Evolutionary conservation across 2,329 filamentous ascomycete species (phyloP), one percentile per base, ranked within the genome.

Genomic region (Claviceps maximensis): DNA sequence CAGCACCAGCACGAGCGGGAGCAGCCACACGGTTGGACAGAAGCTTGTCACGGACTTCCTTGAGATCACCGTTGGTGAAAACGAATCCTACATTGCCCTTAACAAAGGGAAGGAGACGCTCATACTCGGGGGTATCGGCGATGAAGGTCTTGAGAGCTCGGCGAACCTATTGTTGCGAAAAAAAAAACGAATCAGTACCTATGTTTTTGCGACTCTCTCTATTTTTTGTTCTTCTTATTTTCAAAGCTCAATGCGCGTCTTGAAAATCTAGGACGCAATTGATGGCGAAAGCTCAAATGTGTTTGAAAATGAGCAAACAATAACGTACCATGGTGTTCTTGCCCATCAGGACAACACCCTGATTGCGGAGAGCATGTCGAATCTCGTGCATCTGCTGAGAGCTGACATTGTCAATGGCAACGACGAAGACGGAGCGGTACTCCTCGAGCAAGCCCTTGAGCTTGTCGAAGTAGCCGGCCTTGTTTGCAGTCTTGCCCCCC

Each of bases 351-450:
- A 98, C 90, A 65, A 97, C 87, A 76, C 83, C 90, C 75, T 95
- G 77, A 59, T 85, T 86, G 73, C 93, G 90, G 73, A 98, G 87
- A 68, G 88, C 76, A 69, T 85, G 77, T 74, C 93, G 87, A 75
- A 98, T 97, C 84, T 98, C 93, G 88, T 98, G 93, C 94, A 98
- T 98, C 85, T 98, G 94, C 84, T 98, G 93, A 65, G 93, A 98
- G 75, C 86, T 89, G 84, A 98, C 93, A 98, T 97, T 98, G 89
- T 97, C 88, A 71, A 91, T 86, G 71, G 83, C 71, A 74, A 95
- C 90, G 74, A 98, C 90, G 88, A 98, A 97, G 79, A 97, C 87
- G 70, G 87, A 91, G 74, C 83, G 83, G 86, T 94, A 97, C 74
- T 89, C 85, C 80, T 97, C 88, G 74, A 98, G 86, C 74, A 97